Conservation (phyloP, 1,284 basidiomycete species). For the Schizophyllum commune region DNA sequence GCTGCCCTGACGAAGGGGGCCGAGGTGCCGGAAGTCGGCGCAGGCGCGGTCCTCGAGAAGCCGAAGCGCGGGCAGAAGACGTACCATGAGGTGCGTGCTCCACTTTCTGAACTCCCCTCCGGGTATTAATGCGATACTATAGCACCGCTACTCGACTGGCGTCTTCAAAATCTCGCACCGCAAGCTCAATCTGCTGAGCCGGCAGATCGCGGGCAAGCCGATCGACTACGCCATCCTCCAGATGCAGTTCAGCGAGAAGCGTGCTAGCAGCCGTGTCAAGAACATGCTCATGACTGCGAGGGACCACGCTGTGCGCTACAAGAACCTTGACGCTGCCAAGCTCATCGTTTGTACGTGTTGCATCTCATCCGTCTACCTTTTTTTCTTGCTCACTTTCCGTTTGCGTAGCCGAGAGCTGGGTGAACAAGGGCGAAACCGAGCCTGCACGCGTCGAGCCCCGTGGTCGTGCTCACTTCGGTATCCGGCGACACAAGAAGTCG, state of each 20-base stretch:
- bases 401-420: constrained; percentile 80
- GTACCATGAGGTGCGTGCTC: background rate
- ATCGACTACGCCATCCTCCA: constrained; percentile 94
- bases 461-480: constrained; percentile 78
- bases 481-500: constrained; percentile 73
- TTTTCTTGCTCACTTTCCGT: constrained; percentile 1
- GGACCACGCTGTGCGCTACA: constrained; percentile 77
- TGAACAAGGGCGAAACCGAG: constrained; percentile 73
- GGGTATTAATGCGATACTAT: background rate
- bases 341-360: constrained; percentile 82
- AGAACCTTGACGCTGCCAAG: constrained; percentile 66
- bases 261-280: constrained; percentile 79
- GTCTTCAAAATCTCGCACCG: constrained; percentile 91
- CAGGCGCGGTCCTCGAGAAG: background rate
- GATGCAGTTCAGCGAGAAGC: constrained; percentile 92
- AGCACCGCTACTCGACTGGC: constrained; percentile 89
- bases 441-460: constrained; percentile 74
- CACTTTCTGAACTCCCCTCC: background rate
- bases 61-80: background rate
- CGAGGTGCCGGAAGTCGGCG: background rate
- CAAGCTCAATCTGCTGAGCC: constrained; percentile 84
- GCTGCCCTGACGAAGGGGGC: constrained; percentile 9
- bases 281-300: constrained; percentile 85
- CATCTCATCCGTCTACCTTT: too few species aligned
- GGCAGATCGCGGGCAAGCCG: constrained; percentile 83